A percentile compares a stretch with the other conserved stretches of the same genome.
Evolutionary conservation across 441 rosid genomes (phyloP).

Genomic region (Euphorbia neoarborescens): DNA sequence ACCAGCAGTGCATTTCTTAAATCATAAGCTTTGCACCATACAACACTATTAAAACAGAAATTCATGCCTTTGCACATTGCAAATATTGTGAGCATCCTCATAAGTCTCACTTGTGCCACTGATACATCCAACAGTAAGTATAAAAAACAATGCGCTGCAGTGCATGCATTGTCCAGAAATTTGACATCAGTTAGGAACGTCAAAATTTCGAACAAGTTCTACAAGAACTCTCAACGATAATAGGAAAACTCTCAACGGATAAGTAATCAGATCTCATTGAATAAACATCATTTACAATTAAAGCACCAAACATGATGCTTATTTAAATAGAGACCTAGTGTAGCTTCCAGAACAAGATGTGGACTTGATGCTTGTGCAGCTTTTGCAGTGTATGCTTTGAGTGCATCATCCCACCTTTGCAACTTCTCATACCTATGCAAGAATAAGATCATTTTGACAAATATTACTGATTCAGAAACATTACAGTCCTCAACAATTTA

Average conservation of each 20-base stretch:
- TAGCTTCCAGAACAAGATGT: constrained; percentile 83
- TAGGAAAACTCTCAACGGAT: constrained; percentile 8
- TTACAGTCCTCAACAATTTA: background rate
- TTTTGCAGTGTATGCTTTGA: constrained; percentile 88
- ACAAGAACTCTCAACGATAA: background rate
- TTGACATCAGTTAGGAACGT: too few species aligned
- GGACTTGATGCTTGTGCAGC: constrained; percentile 80
- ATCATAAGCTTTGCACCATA: background rate
- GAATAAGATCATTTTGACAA: constrained; percentile 9
- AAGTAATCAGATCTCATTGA: constrained; percentile 9
- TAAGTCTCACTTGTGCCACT: background rate
- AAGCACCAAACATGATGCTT: background rate
- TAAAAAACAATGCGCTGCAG: background rate
- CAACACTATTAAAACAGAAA: background rate
- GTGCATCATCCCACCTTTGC: constrained; percentile 99
- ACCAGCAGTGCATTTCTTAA: background rate
- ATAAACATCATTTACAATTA: background rate
- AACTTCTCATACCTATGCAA: constrained; percentile 90
- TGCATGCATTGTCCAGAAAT: background rate
- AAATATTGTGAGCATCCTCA: background rate
- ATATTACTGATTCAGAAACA: background rate
- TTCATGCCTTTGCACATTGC: background rate
- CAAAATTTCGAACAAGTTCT: too few species aligned
- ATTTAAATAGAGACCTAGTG: constrained; percentile 50
- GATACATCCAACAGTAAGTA: background rate